Base-by-base conservation (phyloP, 1,284 basidiomycete species). In the Anthracocystis panici-leucophaei region DNA sequence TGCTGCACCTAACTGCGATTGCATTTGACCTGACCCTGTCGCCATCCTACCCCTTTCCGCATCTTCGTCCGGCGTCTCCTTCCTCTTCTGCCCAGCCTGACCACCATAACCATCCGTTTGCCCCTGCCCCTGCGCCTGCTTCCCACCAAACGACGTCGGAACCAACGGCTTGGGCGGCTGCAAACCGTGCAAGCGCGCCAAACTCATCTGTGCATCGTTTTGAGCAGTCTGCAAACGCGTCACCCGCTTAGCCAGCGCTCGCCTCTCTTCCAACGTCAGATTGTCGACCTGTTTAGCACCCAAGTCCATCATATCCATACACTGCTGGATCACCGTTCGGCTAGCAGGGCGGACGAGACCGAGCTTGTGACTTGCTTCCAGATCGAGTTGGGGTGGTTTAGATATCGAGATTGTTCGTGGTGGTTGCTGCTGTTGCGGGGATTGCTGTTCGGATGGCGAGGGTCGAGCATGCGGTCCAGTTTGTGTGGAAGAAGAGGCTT, bases 271-370 rank as follows among this genome's bases (percentile, higher is more conserved):
- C 2, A 23, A 18, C 0, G 55, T 44, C 20, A 76, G 29, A 0
- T 35, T 41, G 7, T 69, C 69, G n/a, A 76, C 45, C n/a, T 31
- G 12, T 23, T 59, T 72, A n/a, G 12, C 42, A 20, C 61, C 62
- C 9, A 76, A 27, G 14, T 58, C 58, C 64, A 76, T 61, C 74
- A 76, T 76, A n/a, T 68, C 55, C 69, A 72, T 72, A 53, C 74
- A 76, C 31, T 68, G 69, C 20, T 65, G 62, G 23, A 76, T 65
- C 18, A 68, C 50, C 5, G 46, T 31, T 16, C 45, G 38, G 48
- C 65, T 68, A 1, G 69, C 65, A 18, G 69, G 74, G 11, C 65
- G 31, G 3, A 45, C 7, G 18, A 72, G 53, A 1, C 59, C 53
- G 2, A 76, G 57, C 51, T 54, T 42, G 6, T 48, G 51, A 35